Percentiles rank a stretch among this genome's conserved stretches.
These are phyloP conservation scores for Aspergillus indologenus DNA, from an alignment of 495 filamentous ascomycete species.

Conservation along the genomic window DNA sequence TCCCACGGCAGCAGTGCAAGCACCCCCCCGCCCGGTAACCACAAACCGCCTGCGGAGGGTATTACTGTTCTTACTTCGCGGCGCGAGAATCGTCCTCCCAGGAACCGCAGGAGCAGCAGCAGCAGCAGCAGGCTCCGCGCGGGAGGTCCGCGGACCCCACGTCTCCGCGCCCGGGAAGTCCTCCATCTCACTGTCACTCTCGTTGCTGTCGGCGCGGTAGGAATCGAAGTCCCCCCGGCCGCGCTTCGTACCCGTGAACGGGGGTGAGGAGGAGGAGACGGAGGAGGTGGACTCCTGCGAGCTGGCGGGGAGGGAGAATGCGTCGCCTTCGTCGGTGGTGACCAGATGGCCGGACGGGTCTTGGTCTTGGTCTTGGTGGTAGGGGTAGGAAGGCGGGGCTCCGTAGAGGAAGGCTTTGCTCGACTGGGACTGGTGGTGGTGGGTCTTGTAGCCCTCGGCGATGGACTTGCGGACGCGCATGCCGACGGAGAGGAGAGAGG, in stretches of 20 bases:
- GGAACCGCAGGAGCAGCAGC: no score
- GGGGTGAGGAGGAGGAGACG: no score
- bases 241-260: constrained; percentile 27
- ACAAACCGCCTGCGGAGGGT: constrained; percentile 31
- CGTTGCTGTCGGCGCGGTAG: no score
- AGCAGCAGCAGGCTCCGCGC: no score
- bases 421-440: constrained; percentile 16
- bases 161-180: no score
- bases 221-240: constrained; percentile 28
- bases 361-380: no score
- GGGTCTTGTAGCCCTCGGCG: constrained; percentile 86
- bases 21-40: constrained; percentile 17
- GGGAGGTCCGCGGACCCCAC: background rate
- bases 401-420: constrained; percentile 7
- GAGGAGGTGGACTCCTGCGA: constrained; percentile 43
- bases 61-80: constrained; percentile 23
- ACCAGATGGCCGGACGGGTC: no score
- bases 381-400: no score
- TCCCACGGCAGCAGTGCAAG: background rate
- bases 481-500: constrained; percentile 79
- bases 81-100: constrained; percentile 36
- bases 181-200: no score
- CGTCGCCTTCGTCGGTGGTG: constrained; percentile 39
- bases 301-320: constrained; percentile 42
- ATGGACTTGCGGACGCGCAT: constrained; percentile 92